Percentiles rank a stretch among this genome's conserved stretches.
Evolutionary conservation across 257 asterid genomes (phyloP).

Genomic region (Gentiana macrophylla): DNA sequence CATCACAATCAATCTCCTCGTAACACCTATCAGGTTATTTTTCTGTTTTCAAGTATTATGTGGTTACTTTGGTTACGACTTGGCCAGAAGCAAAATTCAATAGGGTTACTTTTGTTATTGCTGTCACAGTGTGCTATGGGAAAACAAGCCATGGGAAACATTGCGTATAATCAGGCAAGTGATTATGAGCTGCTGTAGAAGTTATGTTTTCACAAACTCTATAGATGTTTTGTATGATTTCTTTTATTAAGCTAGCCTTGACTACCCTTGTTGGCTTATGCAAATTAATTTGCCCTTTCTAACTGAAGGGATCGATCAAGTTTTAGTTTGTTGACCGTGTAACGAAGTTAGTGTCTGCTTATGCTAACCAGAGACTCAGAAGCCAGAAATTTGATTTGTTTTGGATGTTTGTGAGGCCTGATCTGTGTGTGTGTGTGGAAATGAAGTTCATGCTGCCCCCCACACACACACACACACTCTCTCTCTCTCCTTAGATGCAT

Average conservation of each 20-base stretch:
- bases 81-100: not conserved
- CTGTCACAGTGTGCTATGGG: constrained; percentile 93
- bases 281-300: not conserved
- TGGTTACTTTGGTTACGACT: not conserved
- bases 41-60: too few species aligned
- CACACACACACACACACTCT: too few species aligned
- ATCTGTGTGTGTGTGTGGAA: too few species aligned
- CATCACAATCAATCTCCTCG: constrained; percentile 99
- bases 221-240: not conserved
- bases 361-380: too few species aligned
- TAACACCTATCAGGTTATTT: constrained; percentile 81
- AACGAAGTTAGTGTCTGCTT: too few species aligned
- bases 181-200: not conserved
- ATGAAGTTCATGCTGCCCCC: too few species aligned
- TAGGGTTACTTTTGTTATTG: constrained; percentile 3
- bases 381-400: too few species aligned
- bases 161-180: constrained; percentile 86
- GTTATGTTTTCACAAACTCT: not conserved
- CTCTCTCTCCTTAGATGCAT: too few species aligned
- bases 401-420: too few species aligned
- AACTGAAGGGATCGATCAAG: not conserved
- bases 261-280: not conserved
- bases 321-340: not conserved
- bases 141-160: constrained; percentile 99
- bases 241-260: not conserved